phyloP scores from a whole-genome alignment of 257 asterid species.

The Fraxinus quadrangulata region DNA sequence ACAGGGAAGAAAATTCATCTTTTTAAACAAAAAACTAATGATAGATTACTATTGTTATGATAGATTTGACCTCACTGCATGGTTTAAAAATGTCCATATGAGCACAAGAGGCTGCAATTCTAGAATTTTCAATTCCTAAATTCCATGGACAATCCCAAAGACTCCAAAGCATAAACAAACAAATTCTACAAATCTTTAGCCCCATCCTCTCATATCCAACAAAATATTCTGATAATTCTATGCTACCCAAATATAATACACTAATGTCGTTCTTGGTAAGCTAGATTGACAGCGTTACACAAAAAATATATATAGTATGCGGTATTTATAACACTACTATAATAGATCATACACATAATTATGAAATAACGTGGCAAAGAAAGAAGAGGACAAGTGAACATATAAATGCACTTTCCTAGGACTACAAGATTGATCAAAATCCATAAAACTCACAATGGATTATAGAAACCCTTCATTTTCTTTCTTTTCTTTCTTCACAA shows the following conservation, averaged over 20 bases:
- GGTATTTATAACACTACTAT: not conserved
- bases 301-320: not conserved
- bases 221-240: not conserved
- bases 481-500: not conserved
- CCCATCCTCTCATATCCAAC: not conserved
- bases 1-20: not conserved
- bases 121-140: constrained; percentile 11
- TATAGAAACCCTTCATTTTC: constrained; percentile 18
- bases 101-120: not conserved
- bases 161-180: constrained; percentile 33
- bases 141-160: constrained; percentile 29
- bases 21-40: not conserved
- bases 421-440: not conserved
- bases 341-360: not conserved
- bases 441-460: not conserved
- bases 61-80: constrained; percentile 16
- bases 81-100: not conserved
- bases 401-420: constrained; percentile 1
- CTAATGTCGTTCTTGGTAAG: not conserved
- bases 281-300: not conserved
- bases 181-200: constrained; percentile 9
- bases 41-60: not conserved
- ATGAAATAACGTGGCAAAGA: not conserved
- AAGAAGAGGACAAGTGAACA: not conserved
- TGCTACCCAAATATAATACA: not conserved